A percentile compares a stretch with the other conserved stretches of the same genome.
phyloP scores from a whole-genome alignment of 345 rosid species.

The Sisymbrium altissimum region DNA sequence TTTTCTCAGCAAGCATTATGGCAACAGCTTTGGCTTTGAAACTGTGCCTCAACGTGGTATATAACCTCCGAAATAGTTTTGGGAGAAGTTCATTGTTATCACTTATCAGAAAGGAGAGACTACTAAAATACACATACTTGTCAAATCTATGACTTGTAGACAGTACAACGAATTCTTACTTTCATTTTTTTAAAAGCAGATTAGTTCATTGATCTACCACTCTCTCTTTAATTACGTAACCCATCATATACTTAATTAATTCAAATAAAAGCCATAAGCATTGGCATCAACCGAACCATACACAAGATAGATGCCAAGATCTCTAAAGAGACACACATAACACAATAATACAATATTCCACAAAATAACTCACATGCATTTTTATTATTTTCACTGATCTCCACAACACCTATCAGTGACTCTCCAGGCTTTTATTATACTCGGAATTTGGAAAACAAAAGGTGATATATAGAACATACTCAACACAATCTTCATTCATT shows the following conservation, averaged over 20 bases:
- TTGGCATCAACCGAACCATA: background rate
- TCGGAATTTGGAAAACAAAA: background rate
- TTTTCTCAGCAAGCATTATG: too few relatives aligned
- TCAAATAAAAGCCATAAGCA: background rate
- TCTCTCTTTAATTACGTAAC: too few relatives aligned
- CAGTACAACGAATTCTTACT: background rate
- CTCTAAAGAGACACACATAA: background rate
- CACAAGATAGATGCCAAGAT: background rate
- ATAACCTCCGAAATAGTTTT: too few relatives aligned
- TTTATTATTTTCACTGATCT: background rate
- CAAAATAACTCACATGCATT: background rate
- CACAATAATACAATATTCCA: background rate
- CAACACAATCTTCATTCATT: background rate
- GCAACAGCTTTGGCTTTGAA: too few relatives aligned
- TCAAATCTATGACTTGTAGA: background rate
- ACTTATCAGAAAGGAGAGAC: too few relatives aligned
- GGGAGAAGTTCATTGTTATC: too few relatives aligned
- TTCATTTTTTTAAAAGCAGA: too few relatives aligned
- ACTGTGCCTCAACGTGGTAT: too few relatives aligned
- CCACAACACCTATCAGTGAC: conserved; percentile 2
- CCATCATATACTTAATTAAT: too few relatives aligned
- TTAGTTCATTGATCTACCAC: too few relatives aligned
- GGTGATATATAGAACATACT: background rate
- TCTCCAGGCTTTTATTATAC: conserved; percentile 3
- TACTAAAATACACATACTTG: background rate